Conservation (phyloP, 306 rosid genomes). For the Glycyrrhiza uralensis region DNA sequence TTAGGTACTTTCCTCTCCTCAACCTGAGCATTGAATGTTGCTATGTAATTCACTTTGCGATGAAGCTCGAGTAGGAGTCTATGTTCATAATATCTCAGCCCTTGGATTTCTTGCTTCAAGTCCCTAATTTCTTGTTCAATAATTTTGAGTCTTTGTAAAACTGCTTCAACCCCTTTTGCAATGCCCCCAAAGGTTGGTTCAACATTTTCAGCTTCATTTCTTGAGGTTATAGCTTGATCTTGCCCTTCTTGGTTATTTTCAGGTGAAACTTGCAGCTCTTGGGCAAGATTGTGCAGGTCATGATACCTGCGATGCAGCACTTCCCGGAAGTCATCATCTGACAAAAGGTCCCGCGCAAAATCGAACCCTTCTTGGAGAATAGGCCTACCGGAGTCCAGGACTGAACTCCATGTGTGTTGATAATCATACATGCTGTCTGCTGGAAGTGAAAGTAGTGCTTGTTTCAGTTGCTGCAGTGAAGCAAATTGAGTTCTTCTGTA, state of each 20-base stretch:
- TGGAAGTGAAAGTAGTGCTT: conserved; percentile 77
- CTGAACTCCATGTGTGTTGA: conserved; percentile 88
- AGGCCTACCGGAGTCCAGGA: conserved; percentile 55
- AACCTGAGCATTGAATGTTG: conserved; percentile 74
- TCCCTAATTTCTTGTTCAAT: conserved; percentile 95
- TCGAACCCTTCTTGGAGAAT: conserved; percentile 70
- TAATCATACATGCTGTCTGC: conserved; percentile 96
- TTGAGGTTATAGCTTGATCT: conserved; percentile 42
- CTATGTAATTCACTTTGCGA: conserved; percentile 72
- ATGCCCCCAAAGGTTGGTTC: conserved; percentile 83
- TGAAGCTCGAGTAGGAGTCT: conserved; percentile 81
- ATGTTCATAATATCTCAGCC: conserved; percentile 87
- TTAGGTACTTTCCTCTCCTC: conserved; percentile 97
- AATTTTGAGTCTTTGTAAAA: conserved; percentile 83
- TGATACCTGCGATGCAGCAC: conserved; percentile 85
- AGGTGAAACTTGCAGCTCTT: conserved; percentile 81
- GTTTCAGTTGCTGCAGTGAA: conserved; percentile 70
- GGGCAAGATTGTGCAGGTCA: conserved; percentile 78
- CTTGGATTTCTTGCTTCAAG: conserved; percentile 94
- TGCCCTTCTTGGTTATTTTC: conserved; percentile 55
- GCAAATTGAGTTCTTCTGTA: conserved; percentile 63
- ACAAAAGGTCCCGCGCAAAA: conserved; percentile 79
- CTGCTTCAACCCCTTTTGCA: conserved; percentile 94
- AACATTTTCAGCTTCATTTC: conserved; percentile 52
- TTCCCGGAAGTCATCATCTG: conserved; percentile 87